Evolutionary conservation across 2,329 filamentous ascomycete species (phyloP).

Genomic region (Aspergillus sp.): DNA sequence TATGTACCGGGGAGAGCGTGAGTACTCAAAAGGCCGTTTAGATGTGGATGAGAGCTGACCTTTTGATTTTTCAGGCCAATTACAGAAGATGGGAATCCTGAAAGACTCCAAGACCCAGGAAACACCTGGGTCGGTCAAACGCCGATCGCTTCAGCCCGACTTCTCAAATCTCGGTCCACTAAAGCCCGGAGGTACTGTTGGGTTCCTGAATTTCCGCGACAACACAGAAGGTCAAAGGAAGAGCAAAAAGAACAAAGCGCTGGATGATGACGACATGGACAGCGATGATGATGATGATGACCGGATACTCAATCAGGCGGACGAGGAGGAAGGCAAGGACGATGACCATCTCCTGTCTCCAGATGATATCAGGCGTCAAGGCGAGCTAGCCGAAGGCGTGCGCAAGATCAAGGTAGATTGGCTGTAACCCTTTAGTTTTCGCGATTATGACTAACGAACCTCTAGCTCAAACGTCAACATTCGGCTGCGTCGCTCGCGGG

Average conservation of each 20-base stretch:
- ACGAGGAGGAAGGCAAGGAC: slow-evolving; percentile 60
- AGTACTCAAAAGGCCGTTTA: slow-evolving; percentile 45
- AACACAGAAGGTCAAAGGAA: slow-evolving; percentile 58
- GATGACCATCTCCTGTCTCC: slow-evolving; percentile 57
- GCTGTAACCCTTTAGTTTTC: not conserved
- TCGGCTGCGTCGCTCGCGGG: slow-evolving; percentile 54
- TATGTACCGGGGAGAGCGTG: slow-evolving; percentile 93
- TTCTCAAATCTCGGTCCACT: slow-evolving; percentile 84
- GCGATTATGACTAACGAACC: slow-evolving; percentile 20
- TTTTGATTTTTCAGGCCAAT: slow-evolving; percentile 67
- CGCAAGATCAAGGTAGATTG: slow-evolving; percentile 66
- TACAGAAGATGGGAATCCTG: slow-evolving; percentile 94
- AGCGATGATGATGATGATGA: slow-evolving; percentile 76
- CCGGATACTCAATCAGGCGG: slow-evolving; percentile 64
- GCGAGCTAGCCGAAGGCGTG: slow-evolving; percentile 66
- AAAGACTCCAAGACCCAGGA: slow-evolving; percentile 66
- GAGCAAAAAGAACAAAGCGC: slow-evolving; percentile 64
- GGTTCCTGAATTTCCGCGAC: slow-evolving; percentile 87
- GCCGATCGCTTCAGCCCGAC: slow-evolving; percentile 81
- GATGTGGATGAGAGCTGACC: slow-evolving; percentile 1
- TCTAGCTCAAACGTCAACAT: slow-evolving; percentile 68
- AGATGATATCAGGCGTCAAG: slow-evolving; percentile 64
- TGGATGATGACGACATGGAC: slow-evolving; percentile 67
- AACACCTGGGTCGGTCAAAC: slow-evolving; percentile 67
- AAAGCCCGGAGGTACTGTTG: slow-evolving; percentile 84